phyloP scores from a whole-genome alignment of 176 grass and related monocot genomes.

The Urochloa ruziziensis region DNA sequence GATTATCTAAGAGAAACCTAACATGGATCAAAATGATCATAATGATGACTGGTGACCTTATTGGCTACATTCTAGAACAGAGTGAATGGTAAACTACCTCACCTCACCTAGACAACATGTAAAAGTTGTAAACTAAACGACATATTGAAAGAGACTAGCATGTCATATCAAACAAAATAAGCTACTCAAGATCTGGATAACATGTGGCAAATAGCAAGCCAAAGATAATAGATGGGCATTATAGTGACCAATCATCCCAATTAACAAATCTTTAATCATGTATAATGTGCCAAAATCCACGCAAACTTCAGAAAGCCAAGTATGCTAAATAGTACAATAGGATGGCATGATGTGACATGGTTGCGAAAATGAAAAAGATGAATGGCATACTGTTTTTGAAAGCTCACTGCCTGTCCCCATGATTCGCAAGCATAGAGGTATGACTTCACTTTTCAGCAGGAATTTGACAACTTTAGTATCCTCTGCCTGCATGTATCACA shows the following conservation, averaged over 20 bases:
- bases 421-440: slow-evolving; percentile 64
- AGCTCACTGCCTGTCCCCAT: slow-evolving; percentile 82
- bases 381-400: slow-evolving; percentile 68
- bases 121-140: too few species aligned
- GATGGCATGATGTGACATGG: not conserved
- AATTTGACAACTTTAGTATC: slow-evolving; percentile 61
- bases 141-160: too few species aligned
- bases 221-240: not conserved
- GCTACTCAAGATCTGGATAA: not conserved
- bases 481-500: slow-evolving; percentile 46
- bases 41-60: too few species aligned
- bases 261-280: not conserved
- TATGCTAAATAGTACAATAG: not conserved
- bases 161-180: too few species aligned
- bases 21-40: too few species aligned
- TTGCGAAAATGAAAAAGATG: slow-evolving; percentile 20
- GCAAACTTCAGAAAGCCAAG: not conserved
- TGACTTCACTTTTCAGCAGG: slow-evolving; percentile 67
- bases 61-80: too few species aligned
- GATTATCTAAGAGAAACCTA: too few species aligned
- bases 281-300: not conserved
- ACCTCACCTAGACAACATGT: too few species aligned
- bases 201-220: not conserved
- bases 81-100: too few species aligned
- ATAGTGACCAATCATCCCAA: slow-evolving; percentile 3